These are phyloP conservation scores for Crithidia brevicula DNA, from an alignment of 208 protist genomes.

Conservation along the genomic window DNA sequence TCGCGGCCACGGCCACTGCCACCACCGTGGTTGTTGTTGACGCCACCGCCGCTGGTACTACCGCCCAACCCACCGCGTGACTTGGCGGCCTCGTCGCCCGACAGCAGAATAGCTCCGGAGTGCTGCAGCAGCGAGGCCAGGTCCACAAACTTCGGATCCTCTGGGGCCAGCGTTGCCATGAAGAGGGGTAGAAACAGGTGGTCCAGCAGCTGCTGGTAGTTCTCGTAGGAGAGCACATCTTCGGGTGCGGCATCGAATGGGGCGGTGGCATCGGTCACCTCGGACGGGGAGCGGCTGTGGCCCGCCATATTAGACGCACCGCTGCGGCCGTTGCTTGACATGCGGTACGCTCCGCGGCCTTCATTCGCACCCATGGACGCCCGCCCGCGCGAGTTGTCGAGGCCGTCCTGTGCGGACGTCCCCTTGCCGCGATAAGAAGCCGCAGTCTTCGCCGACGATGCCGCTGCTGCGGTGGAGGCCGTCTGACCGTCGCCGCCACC, in stretches of 20 bases:
- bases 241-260: constrained; percentile 15
- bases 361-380: background rate
- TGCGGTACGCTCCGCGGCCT: background rate
- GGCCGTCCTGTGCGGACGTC: background rate
- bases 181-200: constrained; percentile 99
- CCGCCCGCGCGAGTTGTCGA: too few relatives aligned
- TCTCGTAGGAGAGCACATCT: constrained; percentile 60
- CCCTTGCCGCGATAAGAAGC: background rate
- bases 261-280: constrained; percentile 6
- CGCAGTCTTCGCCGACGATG: background rate
- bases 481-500: too few relatives aligned
- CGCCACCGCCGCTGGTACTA: background rate
- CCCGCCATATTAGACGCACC: background rate
- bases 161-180: constrained; percentile 95
- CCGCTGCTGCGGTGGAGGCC: background rate
- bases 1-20: background rate
- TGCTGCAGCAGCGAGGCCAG: constrained; percentile 93
- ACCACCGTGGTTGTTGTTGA: background rate
- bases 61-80: constrained; percentile 34
- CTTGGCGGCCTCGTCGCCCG: constrained; percentile 95
- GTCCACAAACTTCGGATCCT: constrained; percentile 85
- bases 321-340: background rate
- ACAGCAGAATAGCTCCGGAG: constrained; percentile 95
- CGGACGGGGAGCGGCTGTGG: background rate
- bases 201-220: constrained; percentile 96